These are phyloP conservation scores for Leishmania guyanensis DNA, from an alignment of 208 protist species.

Conservation along the genomic window DNA sequence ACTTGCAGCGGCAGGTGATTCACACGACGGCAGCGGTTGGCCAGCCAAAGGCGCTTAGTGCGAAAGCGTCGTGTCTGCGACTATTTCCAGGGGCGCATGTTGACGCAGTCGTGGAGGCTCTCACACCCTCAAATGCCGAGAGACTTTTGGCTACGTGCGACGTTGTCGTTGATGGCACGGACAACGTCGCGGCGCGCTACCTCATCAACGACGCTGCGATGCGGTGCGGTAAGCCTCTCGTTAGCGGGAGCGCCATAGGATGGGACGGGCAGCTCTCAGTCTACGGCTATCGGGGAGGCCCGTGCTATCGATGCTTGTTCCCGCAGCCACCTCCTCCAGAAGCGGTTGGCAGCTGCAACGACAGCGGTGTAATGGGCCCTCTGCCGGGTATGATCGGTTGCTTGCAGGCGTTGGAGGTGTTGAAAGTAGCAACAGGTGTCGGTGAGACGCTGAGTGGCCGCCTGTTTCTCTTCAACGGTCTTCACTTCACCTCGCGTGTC, in stretches of 20 bases:
- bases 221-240: conserved; percentile 77
- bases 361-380: conserved; percentile 92
- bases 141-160: conserved; percentile 72
- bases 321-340: conserved; percentile 80
- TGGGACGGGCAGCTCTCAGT: conserved; percentile 95
- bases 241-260: conserved; percentile 94
- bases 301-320: conserved; percentile 95
- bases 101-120: conserved; percentile 29
- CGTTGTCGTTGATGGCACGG: conserved; percentile 92
- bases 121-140: conserved; percentile 78
- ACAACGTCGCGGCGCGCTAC: conserved; percentile 95
- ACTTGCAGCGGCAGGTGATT: conserved; percentile 96
- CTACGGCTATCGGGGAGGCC: conserved; percentile 74
- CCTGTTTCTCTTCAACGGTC: conserved; percentile 90
- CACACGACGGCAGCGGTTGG: conserved; percentile 73
- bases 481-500: conserved; percentile 61
- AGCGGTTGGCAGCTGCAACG: conserved; percentile 90
- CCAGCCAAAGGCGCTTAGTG: conserved; percentile 85
- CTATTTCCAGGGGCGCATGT: conserved; percentile 67
- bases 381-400: conserved; percentile 95
- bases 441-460: conserved; percentile 70
- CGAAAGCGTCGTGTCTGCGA: conserved; percentile 54
- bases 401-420: conserved; percentile 92
- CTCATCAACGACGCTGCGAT: conserved; percentile 95
- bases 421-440: conserved; percentile 85